Evolutionary conservation across 495 filamentous ascomycete species (phyloP).

Genomic region (Parathielavia appendiculata): DNA sequence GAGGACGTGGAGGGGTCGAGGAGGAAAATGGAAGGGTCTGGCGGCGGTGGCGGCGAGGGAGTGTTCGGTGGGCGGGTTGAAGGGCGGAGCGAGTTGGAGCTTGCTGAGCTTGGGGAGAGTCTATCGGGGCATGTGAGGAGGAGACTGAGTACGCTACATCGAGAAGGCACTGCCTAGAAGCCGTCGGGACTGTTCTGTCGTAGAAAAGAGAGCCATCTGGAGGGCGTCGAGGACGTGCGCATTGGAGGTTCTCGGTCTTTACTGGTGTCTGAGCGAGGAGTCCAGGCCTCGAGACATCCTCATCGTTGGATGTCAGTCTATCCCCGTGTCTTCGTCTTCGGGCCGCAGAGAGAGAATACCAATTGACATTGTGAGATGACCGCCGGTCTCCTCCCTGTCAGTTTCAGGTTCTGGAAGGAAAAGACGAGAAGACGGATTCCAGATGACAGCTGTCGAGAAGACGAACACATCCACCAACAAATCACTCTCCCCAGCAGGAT

Average conservation of each 20-base stretch:
- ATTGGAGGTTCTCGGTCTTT: too few relatives aligned
- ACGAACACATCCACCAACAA: neutral
- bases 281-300: neutral
- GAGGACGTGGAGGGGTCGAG: neutral
- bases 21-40: constrained; percentile 8
- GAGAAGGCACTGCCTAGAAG: constrained; percentile 2
- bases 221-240: neutral
- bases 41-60: neutral
- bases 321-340: too few relatives aligned
- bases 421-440: neutral
- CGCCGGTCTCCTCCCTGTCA: too few relatives aligned
- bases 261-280: too few relatives aligned
- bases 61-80: neutral
- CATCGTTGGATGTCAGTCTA: neutral
- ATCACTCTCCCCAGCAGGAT: neutral
- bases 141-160: constrained; percentile 7
- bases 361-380: too few relatives aligned
- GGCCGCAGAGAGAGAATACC: too few relatives aligned
- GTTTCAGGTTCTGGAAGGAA: too few relatives aligned
- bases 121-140: constrained; percentile 7
- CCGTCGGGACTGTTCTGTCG: neutral
- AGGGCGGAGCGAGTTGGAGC: constrained; percentile 29
- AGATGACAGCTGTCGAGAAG: neutral
- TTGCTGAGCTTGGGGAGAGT: constrained; percentile 35
- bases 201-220: neutral